Evolutionary conservation across 1,284 basidiomycete species (phyloP).

Genomic region (Stereum hirsutum): DNA sequence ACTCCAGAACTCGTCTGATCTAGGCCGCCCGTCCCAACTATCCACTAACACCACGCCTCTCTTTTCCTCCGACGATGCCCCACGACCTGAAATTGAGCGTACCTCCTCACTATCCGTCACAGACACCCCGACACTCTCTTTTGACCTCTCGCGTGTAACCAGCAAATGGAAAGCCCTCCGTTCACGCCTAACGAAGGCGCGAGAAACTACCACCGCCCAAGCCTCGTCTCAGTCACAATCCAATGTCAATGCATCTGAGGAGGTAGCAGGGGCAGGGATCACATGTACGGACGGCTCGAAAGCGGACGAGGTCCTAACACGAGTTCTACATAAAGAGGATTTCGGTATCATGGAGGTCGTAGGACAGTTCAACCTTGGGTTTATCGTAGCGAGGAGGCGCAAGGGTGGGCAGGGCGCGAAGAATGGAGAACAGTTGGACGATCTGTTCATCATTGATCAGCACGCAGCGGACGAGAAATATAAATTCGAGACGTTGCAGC

Average conservation of each 20-base stretch:
- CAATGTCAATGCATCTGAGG: background rate
- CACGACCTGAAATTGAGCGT: constrained; percentile 36
- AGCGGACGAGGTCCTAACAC: constrained; percentile 65
- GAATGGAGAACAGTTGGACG: constrained; percentile 41
- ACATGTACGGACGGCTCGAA: constrained; percentile 49
- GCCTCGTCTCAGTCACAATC: background rate
- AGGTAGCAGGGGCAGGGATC: constrained; percentile 55
- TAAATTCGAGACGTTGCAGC: constrained; percentile 93
- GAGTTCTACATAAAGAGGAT: constrained; percentile 85
- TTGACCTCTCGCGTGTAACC: constrained; percentile 34
- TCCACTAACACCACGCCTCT: too few relatives aligned
- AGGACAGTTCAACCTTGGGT: constrained; percentile 96
- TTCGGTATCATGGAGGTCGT: constrained; percentile 80
- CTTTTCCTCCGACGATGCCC: too few relatives aligned
- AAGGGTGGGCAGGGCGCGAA: constrained; percentile 15
- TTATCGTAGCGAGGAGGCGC: constrained; percentile 78
- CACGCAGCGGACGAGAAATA: constrained; percentile 94
- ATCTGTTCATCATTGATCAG: constrained; percentile 92
- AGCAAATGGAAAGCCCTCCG: constrained; percentile 24
- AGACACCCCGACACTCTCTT: constrained; percentile 32
- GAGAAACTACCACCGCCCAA: background rate
- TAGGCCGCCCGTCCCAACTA: too few relatives aligned
- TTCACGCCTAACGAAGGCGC: background rate
- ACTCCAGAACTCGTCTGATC: too few relatives aligned
- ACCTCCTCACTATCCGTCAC: constrained; percentile 16